phyloP scores from a whole-genome alignment of 2,329 filamentous ascomycete genomes.

The Zasmidium citrigriseum region DNA sequence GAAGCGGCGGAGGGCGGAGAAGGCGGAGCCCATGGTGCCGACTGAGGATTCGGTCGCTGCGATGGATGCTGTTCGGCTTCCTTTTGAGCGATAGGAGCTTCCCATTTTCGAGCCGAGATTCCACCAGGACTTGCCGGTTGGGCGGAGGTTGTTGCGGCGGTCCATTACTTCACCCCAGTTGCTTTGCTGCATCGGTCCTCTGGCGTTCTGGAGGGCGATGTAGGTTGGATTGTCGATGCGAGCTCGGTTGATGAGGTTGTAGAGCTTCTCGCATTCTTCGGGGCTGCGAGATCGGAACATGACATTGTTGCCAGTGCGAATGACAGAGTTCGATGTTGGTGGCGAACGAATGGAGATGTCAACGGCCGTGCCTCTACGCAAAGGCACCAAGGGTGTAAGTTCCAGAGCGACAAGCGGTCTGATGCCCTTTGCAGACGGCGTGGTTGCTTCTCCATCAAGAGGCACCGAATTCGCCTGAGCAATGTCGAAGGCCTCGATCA shows the following conservation, averaged over 20 bases:
- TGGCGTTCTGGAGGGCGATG: constrained; percentile 73
- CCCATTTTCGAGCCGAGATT: constrained; percentile 56
- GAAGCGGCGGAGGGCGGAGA: constrained; percentile 75
- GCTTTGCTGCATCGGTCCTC: constrained; percentile 55
- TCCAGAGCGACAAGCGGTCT: constrained; percentile 70
- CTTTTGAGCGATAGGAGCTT: constrained; percentile 56
- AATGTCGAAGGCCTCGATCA: constrained; percentile 65
- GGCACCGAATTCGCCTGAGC: constrained; percentile 48
- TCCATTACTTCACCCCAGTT: constrained; percentile 56
- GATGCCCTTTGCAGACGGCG: constrained; percentile 38
- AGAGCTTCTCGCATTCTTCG: constrained; percentile 78
- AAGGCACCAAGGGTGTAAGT: constrained; percentile 85
- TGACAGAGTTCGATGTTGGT: constrained; percentile 69
- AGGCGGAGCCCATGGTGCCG: constrained; percentile 75
- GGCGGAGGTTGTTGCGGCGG: constrained; percentile 47
- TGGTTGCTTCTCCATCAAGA: constrained; percentile 42
- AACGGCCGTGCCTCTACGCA: constrained; percentile 85
- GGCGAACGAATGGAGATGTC: constrained; percentile 94
- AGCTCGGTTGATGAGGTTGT: constrained; percentile 81
- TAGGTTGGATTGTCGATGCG: constrained; percentile 93
- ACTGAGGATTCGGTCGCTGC: constrained; percentile 74
- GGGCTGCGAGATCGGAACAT: constrained; percentile 82
- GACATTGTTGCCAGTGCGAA: constrained; percentile 73
- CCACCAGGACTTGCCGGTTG: constrained; percentile 49
- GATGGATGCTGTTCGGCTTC: constrained; percentile 54